Conservation (phyloP, 2,329 filamentous ascomycete genomes). For the Apiospora aurea region DNA sequence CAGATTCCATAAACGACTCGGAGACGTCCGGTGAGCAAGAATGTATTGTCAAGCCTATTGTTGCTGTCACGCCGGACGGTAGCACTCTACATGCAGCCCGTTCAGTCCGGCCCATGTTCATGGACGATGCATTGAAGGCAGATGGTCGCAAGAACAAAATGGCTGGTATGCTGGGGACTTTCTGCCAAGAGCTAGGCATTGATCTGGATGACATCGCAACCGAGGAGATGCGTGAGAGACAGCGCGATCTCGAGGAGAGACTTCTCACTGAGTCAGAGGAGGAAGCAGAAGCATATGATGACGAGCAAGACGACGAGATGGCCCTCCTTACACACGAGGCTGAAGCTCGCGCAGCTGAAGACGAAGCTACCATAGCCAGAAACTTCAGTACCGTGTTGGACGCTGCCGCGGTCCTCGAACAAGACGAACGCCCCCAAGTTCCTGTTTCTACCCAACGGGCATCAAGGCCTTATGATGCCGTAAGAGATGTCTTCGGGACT, state of each 20-base stretch:
- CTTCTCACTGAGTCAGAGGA: constrained; percentile 29
- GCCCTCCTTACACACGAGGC: constrained; percentile 30
- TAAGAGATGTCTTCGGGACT: constrained; percentile 51
- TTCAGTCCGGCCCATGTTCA: constrained; percentile 40
- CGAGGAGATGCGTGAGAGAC: constrained; percentile 40
- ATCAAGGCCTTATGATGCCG: constrained; percentile 52
- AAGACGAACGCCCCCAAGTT: constrained; percentile 26
- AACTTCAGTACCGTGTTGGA: constrained; percentile 36
- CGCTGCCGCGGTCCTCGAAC: constrained; percentile 29
- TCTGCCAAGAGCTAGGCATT: constrained; percentile 36
- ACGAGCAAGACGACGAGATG: background rate
- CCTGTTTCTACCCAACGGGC: constrained; percentile 30
- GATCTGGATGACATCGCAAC: constrained; percentile 38
- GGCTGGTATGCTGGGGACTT: constrained; percentile 31
- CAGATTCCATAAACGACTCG: constrained; percentile 53
- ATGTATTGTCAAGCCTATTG: constrained; percentile 55
- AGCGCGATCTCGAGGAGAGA: constrained; percentile 35
- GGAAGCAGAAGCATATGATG: constrained; percentile 26
- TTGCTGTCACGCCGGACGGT: constrained; percentile 57
- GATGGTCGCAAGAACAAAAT: constrained; percentile 35
- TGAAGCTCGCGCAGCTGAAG: constrained; percentile 11
- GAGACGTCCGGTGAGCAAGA: constrained; percentile 50
- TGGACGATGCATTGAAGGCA: constrained; percentile 38
- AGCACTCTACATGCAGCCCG: constrained; percentile 58
- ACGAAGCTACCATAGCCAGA: constrained; percentile 9